Base-by-base conservation (phyloP, 768 basidiomycete genomes). In the Mycena rosella region DNA sequence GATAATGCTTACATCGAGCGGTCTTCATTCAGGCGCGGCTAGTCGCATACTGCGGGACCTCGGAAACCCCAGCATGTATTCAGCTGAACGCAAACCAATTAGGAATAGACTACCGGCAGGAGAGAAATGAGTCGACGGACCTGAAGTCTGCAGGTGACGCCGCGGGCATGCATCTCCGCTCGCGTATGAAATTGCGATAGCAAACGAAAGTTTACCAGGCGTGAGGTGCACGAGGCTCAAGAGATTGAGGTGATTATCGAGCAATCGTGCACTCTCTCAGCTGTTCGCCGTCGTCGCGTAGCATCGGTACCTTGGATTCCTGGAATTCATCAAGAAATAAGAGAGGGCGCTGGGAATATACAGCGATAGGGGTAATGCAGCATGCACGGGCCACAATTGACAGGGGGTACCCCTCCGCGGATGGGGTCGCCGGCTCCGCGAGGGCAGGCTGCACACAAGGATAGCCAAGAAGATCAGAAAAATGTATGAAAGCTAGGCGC, bases 161-260 rank as follows among this genome's bases (percentile, higher is more conserved):
- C 40, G 42, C 32, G 63, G 51, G 45, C 40, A 60, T 66, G 30
- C 44, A 62, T 62, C 51, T 67, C 60, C 66, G 60, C 54, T 61
- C 9, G 30, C 17, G 20, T 22, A 65, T 48, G 48, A 45, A 52
- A 54, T 29, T 40, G 18, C 9, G 49, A 53, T 45, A 18, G 45
- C 15, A 48, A 45, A 17, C 30, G 51, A 65, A 59, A 32, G 48
- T 58, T 65, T 65, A 17, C 29, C 36, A 8, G 24, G 57, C 42
- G 38, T 55, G 45, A 36, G 26, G 14, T 24, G 64, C 65, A 60
- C 53, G 49, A 60, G 65, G 36, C 27, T n/a, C 49, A 29, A 36
- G 20, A 60, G 22, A 47, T 54, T n/a, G 45, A 45, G n/a, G 26
- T 24, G 57, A 60, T 47, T 66, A 53, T 66, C 52, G 40, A 58